A percentile compares a stretch with the other conserved stretches of the same genome.
phyloP scores from a whole-genome alignment of 139 green algal genomes.

The Chlorella sp. region DNA sequence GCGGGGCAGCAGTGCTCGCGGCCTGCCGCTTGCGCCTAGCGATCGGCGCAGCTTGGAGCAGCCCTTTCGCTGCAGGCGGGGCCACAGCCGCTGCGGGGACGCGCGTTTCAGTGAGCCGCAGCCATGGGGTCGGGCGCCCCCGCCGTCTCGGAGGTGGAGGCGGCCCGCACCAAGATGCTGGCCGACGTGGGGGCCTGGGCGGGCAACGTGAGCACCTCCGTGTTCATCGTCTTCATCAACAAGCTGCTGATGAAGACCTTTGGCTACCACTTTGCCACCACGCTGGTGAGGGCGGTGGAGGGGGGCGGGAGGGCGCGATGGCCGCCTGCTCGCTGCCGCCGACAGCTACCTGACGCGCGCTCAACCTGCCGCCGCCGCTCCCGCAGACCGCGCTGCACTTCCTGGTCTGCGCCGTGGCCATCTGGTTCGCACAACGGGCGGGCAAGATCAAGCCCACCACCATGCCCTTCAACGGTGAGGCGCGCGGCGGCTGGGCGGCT shows the following conservation, averaged over 20 bases:
- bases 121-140: too few species aligned
- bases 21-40: too few species aligned
- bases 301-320: background rate
- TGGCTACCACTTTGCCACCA: constrained; percentile 34
- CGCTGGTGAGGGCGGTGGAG: background rate
- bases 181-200: constrained; percentile 32
- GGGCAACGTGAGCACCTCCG: constrained; percentile 50
- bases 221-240: constrained; percentile 68
- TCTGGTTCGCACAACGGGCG: constrained; percentile 39
- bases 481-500: background rate
- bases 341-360: background rate
- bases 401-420: constrained; percentile 52
- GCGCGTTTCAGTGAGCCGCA: too few species aligned
- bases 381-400: constrained; percentile 68
- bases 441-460: constrained; percentile 44
- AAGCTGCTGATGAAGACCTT: constrained; percentile 59
- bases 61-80: too few species aligned
- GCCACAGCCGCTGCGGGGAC: too few species aligned
- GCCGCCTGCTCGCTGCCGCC: background rate
- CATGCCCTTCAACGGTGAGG: constrained; percentile 37
- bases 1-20: too few species aligned
- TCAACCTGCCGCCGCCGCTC: background rate
- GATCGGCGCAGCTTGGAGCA: too few species aligned
- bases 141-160: too few species aligned
- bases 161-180: constrained; percentile 10